These are phyloP conservation scores for Geotrichum aggregatum DNA, from an alignment of 1,139 yeast species.

Conservation along the genomic window DNA sequence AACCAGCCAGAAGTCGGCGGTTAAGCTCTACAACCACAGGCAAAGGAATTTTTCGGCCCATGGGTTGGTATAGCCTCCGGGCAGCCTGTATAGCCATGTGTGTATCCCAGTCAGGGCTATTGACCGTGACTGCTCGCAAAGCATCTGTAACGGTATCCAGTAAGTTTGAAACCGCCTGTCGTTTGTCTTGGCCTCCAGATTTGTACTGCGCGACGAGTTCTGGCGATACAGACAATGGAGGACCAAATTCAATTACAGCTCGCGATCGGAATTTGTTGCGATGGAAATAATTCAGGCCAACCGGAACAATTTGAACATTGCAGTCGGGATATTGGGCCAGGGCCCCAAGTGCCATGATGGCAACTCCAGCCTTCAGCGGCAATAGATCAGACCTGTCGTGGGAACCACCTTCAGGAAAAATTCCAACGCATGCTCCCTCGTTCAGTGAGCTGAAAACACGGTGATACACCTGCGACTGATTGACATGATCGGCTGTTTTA, in stretches of 20 bases:
- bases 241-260: slow-evolving; percentile 92
- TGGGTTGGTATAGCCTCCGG: slow-evolving; percentile 79
- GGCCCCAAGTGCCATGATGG: slow-evolving; percentile 95
- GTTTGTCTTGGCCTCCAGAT: slow-evolving; percentile 51
- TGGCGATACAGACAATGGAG: slow-evolving; percentile 67
- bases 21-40: slow-evolving; percentile 87
- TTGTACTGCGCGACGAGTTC: slow-evolving; percentile 63
- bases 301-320: slow-evolving; percentile 82
- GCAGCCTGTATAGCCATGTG: slow-evolving; percentile 91
- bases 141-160: slow-evolving; percentile 70
- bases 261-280: slow-evolving; percentile 92
- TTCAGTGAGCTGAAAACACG: slow-evolving; percentile 78
- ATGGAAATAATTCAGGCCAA: slow-evolving; percentile 96
- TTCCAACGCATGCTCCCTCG: slow-evolving; percentile 81
- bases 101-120: slow-evolving; percentile 89
- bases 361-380: slow-evolving; percentile 95
- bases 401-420: slow-evolving; percentile 96
- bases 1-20: slow-evolving; percentile 76
- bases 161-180: slow-evolving; percentile 68
- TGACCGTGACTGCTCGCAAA: slow-evolving; percentile 81
- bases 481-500: slow-evolving; percentile 76
- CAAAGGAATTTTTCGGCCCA: slow-evolving; percentile 65
- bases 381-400: slow-evolving; percentile 88
- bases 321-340: slow-evolving; percentile 63
- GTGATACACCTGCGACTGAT: slow-evolving; percentile 77